These are phyloP conservation scores for Podospora fimiseda DNA, from an alignment of 495 filamentous ascomycete species.

Conservation along the genomic window DNA sequence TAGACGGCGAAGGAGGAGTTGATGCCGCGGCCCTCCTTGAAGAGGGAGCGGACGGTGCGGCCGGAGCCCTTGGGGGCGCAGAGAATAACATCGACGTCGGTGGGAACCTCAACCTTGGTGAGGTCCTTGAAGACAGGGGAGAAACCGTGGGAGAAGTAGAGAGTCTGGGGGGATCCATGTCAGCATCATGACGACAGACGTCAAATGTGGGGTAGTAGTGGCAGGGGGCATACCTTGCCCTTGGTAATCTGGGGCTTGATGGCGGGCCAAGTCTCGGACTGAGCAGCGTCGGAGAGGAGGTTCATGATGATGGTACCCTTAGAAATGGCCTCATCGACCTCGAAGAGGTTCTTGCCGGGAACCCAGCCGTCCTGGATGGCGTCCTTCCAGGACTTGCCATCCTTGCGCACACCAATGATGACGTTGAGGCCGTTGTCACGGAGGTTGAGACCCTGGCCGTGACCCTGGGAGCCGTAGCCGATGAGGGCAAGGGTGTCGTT, in stretches of 20 bases:
- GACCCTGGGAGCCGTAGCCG: constrained; percentile 96
- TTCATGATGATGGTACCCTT: constrained; percentile 98
- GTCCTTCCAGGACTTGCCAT: constrained; percentile 97
- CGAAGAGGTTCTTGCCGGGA: constrained; percentile 96
- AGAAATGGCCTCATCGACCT: constrained; percentile 88
- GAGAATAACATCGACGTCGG: constrained; percentile 96
- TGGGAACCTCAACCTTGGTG: constrained; percentile 96
- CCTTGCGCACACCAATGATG: constrained; percentile 96
- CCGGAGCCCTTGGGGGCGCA: constrained; percentile 98
- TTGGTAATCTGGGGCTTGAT: constrained; percentile 98
- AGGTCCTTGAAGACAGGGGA: constrained; percentile 99
- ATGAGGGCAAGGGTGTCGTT: constrained; percentile 98
- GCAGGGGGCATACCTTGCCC: constrained; percentile 65
- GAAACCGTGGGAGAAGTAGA: constrained; percentile 99
- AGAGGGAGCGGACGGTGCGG: constrained; percentile 94
- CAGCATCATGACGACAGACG: neutral
- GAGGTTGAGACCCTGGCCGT: constrained; percentile 98
- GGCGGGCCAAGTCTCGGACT: constrained; percentile 94
- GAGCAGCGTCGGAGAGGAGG: constrained; percentile 92
- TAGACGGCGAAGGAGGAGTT: constrained; percentile 98
- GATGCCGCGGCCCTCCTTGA: constrained; percentile 97
- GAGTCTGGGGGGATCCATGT: constrained; percentile 51
- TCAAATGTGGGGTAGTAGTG: neutral
- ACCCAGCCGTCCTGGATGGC: constrained; percentile 96
- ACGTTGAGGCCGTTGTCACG: constrained; percentile 99